Evolutionary conservation across 148 eudicot species (phyloP).

Genomic region (Euryodendron excelsum): DNA sequence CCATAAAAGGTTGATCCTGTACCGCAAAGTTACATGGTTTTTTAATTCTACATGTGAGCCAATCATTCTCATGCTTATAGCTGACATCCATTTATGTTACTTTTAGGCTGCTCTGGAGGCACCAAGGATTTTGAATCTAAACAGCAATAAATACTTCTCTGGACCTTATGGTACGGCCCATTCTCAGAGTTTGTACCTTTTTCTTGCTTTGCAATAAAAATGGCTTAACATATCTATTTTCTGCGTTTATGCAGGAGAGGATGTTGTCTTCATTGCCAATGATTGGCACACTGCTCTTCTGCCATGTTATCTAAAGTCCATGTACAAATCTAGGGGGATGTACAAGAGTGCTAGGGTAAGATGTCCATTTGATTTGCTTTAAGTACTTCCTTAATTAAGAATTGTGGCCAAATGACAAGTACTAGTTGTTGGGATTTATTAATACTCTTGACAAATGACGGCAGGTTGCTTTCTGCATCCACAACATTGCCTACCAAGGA

Average conservation of each 20-base stretch:
- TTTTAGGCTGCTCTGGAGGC: slow-evolving; percentile 94
- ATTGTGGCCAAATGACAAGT: neutral
- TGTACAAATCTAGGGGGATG: slow-evolving; percentile 67
- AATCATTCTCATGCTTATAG: neutral
- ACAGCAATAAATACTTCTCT: slow-evolving; percentile 60
- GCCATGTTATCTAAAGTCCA: slow-evolving; percentile 83
- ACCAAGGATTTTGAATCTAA: slow-evolving; percentile 75
- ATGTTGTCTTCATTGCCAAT: slow-evolving; percentile 84
- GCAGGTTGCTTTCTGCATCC: slow-evolving; percentile 95
- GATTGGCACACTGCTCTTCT: slow-evolving; percentile 97
- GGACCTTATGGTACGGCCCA: slow-evolving; percentile 81
- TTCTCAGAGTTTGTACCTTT: neutral
- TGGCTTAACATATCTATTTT: neutral
- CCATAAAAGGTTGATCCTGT: neutral
- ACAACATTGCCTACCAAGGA: slow-evolving; percentile 98
- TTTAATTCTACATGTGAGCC: neutral
- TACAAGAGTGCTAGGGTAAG: slow-evolving; percentile 72
- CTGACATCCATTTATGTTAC: neutral
- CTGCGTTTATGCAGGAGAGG: slow-evolving; percentile 63
- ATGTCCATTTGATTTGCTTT: neutral
- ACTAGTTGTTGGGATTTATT: neutral
- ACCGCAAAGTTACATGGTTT: neutral
- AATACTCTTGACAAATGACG: neutral
- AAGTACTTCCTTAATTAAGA: neutral
- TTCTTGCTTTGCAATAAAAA: neutral